phyloP scores from a whole-genome alignment of 345 rosid genomes.

The Acer negundo region DNA sequence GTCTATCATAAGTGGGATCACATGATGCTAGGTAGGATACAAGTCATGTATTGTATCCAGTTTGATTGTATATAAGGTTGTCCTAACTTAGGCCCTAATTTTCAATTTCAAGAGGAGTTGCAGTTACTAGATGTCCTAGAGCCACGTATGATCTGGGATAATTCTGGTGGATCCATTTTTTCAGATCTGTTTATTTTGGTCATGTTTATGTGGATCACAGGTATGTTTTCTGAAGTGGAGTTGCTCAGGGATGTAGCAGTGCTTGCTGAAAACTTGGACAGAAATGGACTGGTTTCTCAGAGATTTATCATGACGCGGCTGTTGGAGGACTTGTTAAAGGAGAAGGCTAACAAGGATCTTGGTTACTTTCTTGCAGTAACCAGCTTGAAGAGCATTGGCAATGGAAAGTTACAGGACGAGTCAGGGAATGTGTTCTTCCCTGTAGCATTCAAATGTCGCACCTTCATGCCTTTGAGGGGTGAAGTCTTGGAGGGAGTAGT shows the following conservation, averaged over 20 bases:
- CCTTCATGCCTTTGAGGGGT: constrained; percentile 30
- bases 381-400: constrained; percentile 31
- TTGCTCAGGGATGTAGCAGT: constrained; percentile 23
- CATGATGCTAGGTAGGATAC: not conserved
- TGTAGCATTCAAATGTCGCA: constrained; percentile 29
- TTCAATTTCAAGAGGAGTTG: not conserved
- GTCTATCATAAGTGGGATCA: not conserved
- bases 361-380: constrained; percentile 42
- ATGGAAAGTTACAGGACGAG: constrained; percentile 2
- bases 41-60: not conserved
- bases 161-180: not conserved
- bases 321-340: constrained; percentile 23
- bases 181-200: not conserved
- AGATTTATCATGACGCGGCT: constrained; percentile 20
- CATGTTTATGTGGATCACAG: not conserved
- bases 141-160: not conserved
- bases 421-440: constrained; percentile 6
- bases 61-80: not conserved
- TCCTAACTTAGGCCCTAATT: not conserved
- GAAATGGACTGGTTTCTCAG: constrained; percentile 10
- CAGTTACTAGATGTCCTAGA: not conserved
- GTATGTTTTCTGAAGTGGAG: constrained; percentile 36
- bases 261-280: constrained; percentile 18
- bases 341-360: constrained; percentile 31
- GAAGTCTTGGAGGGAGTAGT: constrained; percentile 38